These are phyloP conservation scores for Solanum megistacrolobum DNA, from an alignment of 257 asterid genomes.

Conservation along the genomic window DNA sequence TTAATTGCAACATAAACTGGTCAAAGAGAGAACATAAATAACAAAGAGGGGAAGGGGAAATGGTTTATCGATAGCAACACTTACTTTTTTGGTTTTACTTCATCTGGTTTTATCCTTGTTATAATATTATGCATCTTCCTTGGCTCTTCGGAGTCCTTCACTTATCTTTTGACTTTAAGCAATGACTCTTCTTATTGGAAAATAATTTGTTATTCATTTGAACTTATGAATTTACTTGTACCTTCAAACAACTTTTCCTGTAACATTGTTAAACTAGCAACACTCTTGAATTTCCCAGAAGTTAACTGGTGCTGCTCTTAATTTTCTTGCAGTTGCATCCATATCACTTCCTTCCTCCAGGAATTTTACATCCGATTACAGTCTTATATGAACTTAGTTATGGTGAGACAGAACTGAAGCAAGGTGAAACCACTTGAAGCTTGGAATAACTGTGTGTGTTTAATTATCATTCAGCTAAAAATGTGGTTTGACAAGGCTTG, in stretches of 20 bases:
- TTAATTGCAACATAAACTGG: not conserved
- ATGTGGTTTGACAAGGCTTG: not conserved
- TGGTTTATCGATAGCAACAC: not conserved
- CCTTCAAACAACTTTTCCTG: not conserved
- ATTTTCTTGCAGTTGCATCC: slow-evolving; percentile 56
- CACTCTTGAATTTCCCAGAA: not conserved
- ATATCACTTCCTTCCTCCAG: slow-evolving; percentile 83
- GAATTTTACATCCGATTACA: slow-evolving; percentile 71
- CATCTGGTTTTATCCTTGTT: not conserved
- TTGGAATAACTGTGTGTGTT: not conserved
- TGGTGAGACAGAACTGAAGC: slow-evolving; percentile 90
- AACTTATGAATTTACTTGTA: not conserved
- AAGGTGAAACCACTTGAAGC: slow-evolving; percentile 38
- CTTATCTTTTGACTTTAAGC: not conserved
- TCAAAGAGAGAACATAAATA: not conserved
- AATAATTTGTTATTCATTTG: not conserved
- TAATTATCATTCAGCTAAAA: not conserved
- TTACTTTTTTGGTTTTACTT: not conserved
- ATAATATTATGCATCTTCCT: not conserved
- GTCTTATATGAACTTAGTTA: slow-evolving; percentile 74
- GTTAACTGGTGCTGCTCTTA: not conserved
- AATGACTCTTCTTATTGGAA: not conserved
- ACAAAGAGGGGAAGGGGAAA: not conserved
- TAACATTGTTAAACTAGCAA: not conserved
- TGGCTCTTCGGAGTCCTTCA: not conserved